phyloP scores from a whole-genome alignment of 83 land plant genomes.

The Diphasiastrum complanatum region DNA sequence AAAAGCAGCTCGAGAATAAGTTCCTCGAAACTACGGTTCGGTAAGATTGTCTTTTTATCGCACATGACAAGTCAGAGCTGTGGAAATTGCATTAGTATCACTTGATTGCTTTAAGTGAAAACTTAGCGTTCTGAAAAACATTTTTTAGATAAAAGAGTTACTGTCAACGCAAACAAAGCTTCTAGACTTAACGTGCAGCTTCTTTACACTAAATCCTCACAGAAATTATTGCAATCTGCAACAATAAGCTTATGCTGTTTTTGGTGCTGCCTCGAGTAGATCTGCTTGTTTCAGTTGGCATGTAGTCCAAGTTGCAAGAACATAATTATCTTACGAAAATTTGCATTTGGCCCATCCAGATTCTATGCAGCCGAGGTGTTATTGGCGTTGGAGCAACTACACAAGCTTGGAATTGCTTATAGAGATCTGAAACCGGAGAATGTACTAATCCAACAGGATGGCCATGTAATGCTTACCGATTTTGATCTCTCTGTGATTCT shows the following conservation, averaged over 20 bases:
- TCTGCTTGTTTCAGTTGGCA: neutral
- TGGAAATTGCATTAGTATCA: too few relatives aligned
- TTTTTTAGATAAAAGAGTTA: too few relatives aligned
- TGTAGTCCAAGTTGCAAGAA: too few relatives aligned
- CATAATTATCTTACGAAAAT: neutral
- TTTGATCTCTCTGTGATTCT: conserved; percentile 60
- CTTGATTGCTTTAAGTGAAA: too few relatives aligned
- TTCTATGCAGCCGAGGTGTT: conserved; percentile 73
- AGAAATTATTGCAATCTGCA: too few relatives aligned
- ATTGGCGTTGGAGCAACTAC: conserved; percentile 56
- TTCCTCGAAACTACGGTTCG: conserved; percentile 60
- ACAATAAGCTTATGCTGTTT: too few relatives aligned
- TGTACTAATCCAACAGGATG: conserved; percentile 51
- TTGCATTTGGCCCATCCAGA: neutral
- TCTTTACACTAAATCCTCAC: too few relatives aligned
- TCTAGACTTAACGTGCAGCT: too few relatives aligned
- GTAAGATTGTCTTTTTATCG: conserved; percentile 20
- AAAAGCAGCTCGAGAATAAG: conserved; percentile 54
- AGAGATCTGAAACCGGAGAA: conserved; percentile 83
- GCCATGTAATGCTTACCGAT: conserved; percentile 68
- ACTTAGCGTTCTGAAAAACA: too few relatives aligned
- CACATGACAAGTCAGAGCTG: neutral
- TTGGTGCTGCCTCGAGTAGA: too few relatives aligned
- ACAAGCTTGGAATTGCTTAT: conserved; percentile 52
- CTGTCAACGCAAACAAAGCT: too few relatives aligned